Evolutionary conservation across 1,284 basidiomycete species (phyloP).

Genomic region (Anthracocystis walkeri): DNA sequence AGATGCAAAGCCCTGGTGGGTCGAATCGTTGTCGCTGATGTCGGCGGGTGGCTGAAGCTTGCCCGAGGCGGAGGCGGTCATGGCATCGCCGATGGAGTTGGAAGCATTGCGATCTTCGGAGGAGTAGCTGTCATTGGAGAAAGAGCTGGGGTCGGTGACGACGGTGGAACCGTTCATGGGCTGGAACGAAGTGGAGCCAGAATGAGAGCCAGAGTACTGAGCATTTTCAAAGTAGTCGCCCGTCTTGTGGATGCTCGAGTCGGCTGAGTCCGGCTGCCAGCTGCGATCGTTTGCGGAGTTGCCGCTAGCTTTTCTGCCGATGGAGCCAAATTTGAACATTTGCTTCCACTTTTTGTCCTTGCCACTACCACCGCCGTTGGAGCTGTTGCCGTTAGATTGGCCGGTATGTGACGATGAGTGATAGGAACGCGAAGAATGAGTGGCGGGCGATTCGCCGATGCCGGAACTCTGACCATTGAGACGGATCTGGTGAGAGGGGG

Average conservation of each 20-base stretch:
- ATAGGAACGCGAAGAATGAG: conserved; percentile 22
- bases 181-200: conserved; percentile 48
- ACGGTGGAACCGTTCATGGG: conserved; percentile 59
- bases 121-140: conserved; percentile 62
- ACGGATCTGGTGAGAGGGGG: conserved; percentile 27
- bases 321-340: conserved; percentile 65
- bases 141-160: conserved; percentile 59
- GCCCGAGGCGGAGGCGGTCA: conserved; percentile 45
- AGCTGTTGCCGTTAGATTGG: conserved; percentile 23
- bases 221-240: conserved; percentile 34
- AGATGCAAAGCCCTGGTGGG: conserved; percentile 36
- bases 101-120: conserved; percentile 49
- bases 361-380: conserved; percentile 24
- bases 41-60: conserved; percentile 51
- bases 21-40: conserved; percentile 33
- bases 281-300: conserved; percentile 25
- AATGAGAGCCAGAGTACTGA: conserved; percentile 24
- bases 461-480: conserved; percentile 31
- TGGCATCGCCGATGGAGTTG: conserved; percentile 38
- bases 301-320: conserved; percentile 54
- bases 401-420: conserved; percentile 20
- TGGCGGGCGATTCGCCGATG: conserved; percentile 48
- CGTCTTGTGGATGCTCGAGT: conserved; percentile 25
- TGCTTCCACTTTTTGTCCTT: conserved; percentile 68
- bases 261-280: conserved; percentile 39